Evolutionary conservation across 2,329 filamentous ascomycete genomes (phyloP), one percentile per base, ranked within the genome.

Genomic region (Colletotrichum higginsianum): DNA sequence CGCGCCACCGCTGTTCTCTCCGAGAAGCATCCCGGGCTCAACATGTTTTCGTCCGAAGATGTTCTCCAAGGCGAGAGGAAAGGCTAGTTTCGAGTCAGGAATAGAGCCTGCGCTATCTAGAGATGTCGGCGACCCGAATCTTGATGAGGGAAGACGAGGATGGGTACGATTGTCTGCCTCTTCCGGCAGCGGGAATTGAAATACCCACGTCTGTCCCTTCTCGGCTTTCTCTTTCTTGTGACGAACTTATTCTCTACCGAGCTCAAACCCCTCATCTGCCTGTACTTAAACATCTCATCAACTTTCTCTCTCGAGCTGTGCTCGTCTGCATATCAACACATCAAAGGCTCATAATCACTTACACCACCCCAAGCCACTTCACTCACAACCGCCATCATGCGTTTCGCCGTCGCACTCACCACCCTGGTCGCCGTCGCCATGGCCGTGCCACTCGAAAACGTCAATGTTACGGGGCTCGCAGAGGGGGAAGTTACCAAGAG

Each of bases 331-430:
- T 9, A 6, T 52, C 35, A 13, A 60, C n/a, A 23, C 8, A 2
- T 12, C 38, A 40, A 4, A 11, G 8, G 3, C 61, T 53, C 49
- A 38, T 11, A 50, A 67, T 21, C 38, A 23, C 21, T 42, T 21
- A 46, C 1, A 38, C 2, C 2, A 15, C 42, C 21, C n/a, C 12
- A 55, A 61, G 23, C 18, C 30, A 38, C 35, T 11, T 8, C 35
- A 38, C 9, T 38, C 35, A 46, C 21, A 42, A 55, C 47, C 47
- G 62, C 40, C 67, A 70, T 7, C 11, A 71, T 71, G 68, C 68
- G 68, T 42, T 71, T 71, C 64, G 21, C 68, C 11, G 11, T 71
- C 38, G 68, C 52, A 12, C 46, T 71, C 68, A 71, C 68, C 16
- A 62, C 68, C 15, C 40, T 71, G 46, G 64, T 53, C n/a, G 68